phyloP scores from a whole-genome alignment of 768 basidiomycete genomes.

The Chalciporus piperatus region DNA sequence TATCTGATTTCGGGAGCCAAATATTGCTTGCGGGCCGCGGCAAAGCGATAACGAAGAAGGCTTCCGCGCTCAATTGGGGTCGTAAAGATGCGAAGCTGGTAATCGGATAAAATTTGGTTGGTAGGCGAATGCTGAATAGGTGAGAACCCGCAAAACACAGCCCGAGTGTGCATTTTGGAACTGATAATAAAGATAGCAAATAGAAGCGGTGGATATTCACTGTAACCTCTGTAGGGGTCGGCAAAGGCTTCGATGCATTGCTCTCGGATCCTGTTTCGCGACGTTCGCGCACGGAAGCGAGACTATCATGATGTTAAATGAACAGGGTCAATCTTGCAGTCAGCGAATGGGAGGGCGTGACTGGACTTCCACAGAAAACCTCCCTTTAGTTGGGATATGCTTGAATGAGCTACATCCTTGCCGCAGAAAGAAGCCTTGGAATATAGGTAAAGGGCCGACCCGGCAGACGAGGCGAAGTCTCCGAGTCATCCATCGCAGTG shows the following conservation, averaged over 20 bases:
- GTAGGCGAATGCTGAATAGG: constrained; percentile 8
- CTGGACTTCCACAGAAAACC: too few relatives aligned
- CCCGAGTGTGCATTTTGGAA: neutral
- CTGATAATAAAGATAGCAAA: constrained; percentile 1
- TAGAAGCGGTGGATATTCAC: constrained; percentile 6
- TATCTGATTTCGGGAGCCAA: neutral
- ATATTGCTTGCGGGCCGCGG: neutral
- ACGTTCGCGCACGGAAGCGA: constrained; percentile 18
- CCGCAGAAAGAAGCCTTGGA: neutral
- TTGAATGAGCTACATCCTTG: neutral
- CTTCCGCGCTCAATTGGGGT: neutral
- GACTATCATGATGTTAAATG: constrained; percentile 16
- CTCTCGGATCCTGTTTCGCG: too few relatives aligned
- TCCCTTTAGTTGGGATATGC: too few relatives aligned
- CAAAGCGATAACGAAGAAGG: neutral
- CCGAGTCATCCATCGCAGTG: neutral
- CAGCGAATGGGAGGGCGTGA: constrained; percentile 15
- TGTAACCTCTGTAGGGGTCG: constrained; percentile 5
- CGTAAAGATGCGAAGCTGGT: neutral
- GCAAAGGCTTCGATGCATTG: constrained; percentile 17
- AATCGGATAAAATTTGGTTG: constrained; percentile 8
- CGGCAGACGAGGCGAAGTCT: neutral
- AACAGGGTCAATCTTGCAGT: constrained; percentile 12
- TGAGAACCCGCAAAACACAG: constrained; percentile 14
- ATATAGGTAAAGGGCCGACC: neutral